A percentile compares a stretch with the other conserved stretches of the same genome.
These are phyloP conservation scores for Podospora pseudopauciseta DNA, from an alignment of 495 filamentous ascomycete genomes.

Conservation along the genomic window DNA sequence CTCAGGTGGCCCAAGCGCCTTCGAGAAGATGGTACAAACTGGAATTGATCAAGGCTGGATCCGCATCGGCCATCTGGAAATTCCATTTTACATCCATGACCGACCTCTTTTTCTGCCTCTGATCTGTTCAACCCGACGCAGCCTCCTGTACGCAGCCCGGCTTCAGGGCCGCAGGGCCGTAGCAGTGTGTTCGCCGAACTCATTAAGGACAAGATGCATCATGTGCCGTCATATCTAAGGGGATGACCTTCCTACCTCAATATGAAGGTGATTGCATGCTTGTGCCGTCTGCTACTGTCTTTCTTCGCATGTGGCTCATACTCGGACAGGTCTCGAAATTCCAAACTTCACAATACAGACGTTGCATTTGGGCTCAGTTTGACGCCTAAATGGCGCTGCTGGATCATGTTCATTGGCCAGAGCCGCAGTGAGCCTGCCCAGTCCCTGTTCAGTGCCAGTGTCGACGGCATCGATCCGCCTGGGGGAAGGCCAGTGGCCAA, in stretches of 20 bases:
- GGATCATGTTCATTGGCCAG: neutral
- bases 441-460: neutral
- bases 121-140: too few relatives aligned
- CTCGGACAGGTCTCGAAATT: neutral
- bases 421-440: conserved; percentile 2
- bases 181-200: neutral
- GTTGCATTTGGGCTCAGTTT: conserved; percentile 9
- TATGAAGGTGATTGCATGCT: neutral
- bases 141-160: neutral
- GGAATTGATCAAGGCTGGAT: too few relatives aligned
- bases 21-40: too few relatives aligned
- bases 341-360: neutral
- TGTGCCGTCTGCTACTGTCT: neutral
- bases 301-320: neutral
- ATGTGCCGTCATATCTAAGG: neutral
- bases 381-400: conserved; percentile 8
- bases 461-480: conserved; percentile 9
- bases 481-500: conserved; percentile 5
- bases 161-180: neutral
- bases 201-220: neutral
- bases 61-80: too few relatives aligned
- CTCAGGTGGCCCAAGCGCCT: neutral
- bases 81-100: neutral
- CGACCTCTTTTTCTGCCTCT: too few relatives aligned
- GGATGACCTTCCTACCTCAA: neutral